Evolutionary conservation across 1,284 basidiomycete genomes (phyloP).

Genomic region (Ganoderma resinaceum): DNA sequence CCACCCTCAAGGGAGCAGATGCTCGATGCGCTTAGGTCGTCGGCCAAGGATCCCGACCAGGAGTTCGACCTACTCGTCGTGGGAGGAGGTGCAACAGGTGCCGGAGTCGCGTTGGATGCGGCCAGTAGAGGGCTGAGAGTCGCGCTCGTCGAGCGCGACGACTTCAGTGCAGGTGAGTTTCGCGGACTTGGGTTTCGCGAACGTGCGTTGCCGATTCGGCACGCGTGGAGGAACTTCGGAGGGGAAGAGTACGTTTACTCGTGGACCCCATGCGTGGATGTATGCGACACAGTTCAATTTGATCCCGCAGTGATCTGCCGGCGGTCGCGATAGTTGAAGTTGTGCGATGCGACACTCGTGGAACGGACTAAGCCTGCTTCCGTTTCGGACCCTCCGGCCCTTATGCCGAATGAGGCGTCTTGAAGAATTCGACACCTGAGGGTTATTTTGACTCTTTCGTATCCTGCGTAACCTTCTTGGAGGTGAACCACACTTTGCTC

Average conservation of each 20-base stretch:
- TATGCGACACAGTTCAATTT: not conserved
- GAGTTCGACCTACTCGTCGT: slow-evolving; percentile 87
- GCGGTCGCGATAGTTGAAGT: not conserved
- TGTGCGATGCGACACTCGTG: not conserved
- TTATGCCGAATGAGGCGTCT: not conserved
- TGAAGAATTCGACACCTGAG: not conserved
- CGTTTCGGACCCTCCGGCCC: not conserved
- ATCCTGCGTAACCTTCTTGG: not conserved
- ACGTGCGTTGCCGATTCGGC: slow-evolving; percentile 21
- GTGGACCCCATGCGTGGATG: not conserved
- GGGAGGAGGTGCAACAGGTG: slow-evolving; percentile 94
- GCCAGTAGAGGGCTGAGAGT: slow-evolving; percentile 92
- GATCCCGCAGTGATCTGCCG: not conserved
- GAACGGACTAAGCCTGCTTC: not conserved
- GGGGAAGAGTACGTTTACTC: not conserved
- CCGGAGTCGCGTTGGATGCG: slow-evolving; percentile 94
- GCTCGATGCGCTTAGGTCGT: slow-evolving; percentile 62
- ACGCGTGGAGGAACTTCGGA: slow-evolving; percentile 17
- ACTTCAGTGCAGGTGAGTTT: slow-evolving; percentile 84
- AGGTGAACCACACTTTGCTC: not conserved
- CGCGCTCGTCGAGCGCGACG: slow-evolving; percentile 92
- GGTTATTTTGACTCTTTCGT: not conserved
- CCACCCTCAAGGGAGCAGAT: slow-evolving; percentile 73
- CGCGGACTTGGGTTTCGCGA: slow-evolving; percentile 1
- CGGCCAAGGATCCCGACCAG: slow-evolving; percentile 43